Evolutionary conservation across 2,329 filamentous ascomycete species (phyloP), one percentile per base, ranked within the genome.

Genomic region (Bipolaris victoriae): DNA sequence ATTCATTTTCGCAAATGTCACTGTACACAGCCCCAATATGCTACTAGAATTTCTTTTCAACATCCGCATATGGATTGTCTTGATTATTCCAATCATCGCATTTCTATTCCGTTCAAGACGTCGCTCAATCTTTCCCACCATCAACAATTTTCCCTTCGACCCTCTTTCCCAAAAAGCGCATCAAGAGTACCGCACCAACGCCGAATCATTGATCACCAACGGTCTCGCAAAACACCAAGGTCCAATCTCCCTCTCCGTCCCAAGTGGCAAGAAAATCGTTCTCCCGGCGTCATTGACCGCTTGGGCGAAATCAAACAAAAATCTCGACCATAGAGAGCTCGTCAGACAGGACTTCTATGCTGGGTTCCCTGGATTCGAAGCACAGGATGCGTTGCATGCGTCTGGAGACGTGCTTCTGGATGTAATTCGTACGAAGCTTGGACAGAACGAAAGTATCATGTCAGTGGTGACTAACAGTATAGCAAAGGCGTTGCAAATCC

Each of bases 271-370:
- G 3, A 45, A 45, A 18, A 45, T 31, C 9, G 2, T 52, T 24
- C 40, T 52, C 3, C 40, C 40, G 10, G 26, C 39, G 1, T 52
- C 49, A 7, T 39, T 43, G 1, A 2, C 39, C n/a, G 26, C 9
- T 9, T 51, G 39, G 29, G 49, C 44, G 5, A 44, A 52, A 15
- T 52, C 39, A 2, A 52, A 52, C 3, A 43, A 33, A 44, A 18
- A 52, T 2, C 4, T 52, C 1, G 39, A 52, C 16, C 39, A 52
- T 20, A 22, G 39, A 18, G 49, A 52, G 6, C 20, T 52, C 6
- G 39, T 29, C 9, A 15, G 49, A 18, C 49, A 52, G 7, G 49
- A 52, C 9, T 52, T 52, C 29, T 52, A 36, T 24, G 49, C 31
- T 13, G 49, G 37, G 3, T 35, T 16, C 2, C 49, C 39, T 9